Base-by-base conservation (phyloP, 129 eudicot species). In the carrot (Daucus carota) region DNA sequence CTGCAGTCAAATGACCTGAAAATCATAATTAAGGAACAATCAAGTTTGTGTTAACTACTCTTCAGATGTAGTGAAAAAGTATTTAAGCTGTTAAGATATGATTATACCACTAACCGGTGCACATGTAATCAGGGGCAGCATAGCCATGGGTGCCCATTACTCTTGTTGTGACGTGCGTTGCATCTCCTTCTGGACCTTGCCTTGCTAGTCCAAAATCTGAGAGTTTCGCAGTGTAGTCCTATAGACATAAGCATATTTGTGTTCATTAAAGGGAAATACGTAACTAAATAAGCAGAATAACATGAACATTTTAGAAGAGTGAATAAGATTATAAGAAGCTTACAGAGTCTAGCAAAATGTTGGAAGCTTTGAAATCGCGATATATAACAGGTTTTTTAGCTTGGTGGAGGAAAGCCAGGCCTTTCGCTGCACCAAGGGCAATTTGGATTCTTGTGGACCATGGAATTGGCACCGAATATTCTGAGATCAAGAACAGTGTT, bases 101-200 rank as follows among this genome's bases (percentile, higher is more conserved):
- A 13, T 7, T 22, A n/a, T n/a, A n/a, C n/a, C n/a, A n/a, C n/a
- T n/a, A n/a, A 24, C 96, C 97, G 14, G 98, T 92, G 94, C 83
- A 88, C 50, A 92, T 75, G 83, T 92, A 92, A 66, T 92, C 97
- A 2, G 97, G 97, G 26, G 96, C 96, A 29, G 97, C 97, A 45
- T 92, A 92, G 77, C 97, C 97, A 0, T 90, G 89, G 32, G 98
- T 92, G 73, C 98, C 98, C 98, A 92, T 90, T 45, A 92, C 96
- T 69, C 98, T 84, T 2, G 98, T 92, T 20, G 98, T 90, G 54
- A 92, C 98, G 73, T 92, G 98, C 15, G 98, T 90, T 22, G 90
- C 92, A 70, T 92, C 96, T 79, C 96, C 98, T 73, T 88, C 96
- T 0, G 98, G 98, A 42, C 98, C 98, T 75, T 90, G 96, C 57